Evolutionary conservation across 2,329 filamentous ascomycete genomes (phyloP), one percentile per base, ranked within the genome.

Genomic region (Tolypocladium paradoxum): DNA sequence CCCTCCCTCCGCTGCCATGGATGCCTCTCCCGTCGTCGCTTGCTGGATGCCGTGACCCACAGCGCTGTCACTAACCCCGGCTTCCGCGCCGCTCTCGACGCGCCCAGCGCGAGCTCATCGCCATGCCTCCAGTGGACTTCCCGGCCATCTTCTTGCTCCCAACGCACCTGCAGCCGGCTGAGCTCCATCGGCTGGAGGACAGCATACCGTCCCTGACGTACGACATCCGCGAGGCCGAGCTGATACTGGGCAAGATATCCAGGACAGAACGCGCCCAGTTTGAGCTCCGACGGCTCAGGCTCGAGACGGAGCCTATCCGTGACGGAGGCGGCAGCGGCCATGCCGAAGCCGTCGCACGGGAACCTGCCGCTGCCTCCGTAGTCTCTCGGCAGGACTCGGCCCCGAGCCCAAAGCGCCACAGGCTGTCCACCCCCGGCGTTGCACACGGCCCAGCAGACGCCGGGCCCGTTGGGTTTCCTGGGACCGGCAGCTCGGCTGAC

Each of bases 81-180:
- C 22, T 27, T 16, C 14, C 38, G 38, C 38, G 11, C 14, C 12
- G 27, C 38, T 5, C 22, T 16, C 20, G 22, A 27, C 20, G 14
- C 3, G 20, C 12, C 6, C 36, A 20, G 18, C 36, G 18, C 45
- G 6, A 16, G 14, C 31, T 6, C 50, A 40, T 54, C 50, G 47
- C 43, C 34, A 69, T 67, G 62, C 51, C 53, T 22, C 57, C 43
- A 2, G 12, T 66, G 6, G 49, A 59, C 12, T 56, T 81, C 36
- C 88, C 88, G 12, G 74, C 80, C 4, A 84, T 93, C 27, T 93
- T 84, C 60, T 74, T 97, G 16, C 76, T 96, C 0, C 72, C 83
- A 1, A 82, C 85, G 4, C 87, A 90, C 63, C 74, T 96, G 31
- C 70, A 76, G 2, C 69, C 79, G 1, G 77, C 84, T 7, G 79